Evolutionary conservation across 129 eudicot genomes (phyloP).

Genomic region (Oenanthe sinensis): DNA sequence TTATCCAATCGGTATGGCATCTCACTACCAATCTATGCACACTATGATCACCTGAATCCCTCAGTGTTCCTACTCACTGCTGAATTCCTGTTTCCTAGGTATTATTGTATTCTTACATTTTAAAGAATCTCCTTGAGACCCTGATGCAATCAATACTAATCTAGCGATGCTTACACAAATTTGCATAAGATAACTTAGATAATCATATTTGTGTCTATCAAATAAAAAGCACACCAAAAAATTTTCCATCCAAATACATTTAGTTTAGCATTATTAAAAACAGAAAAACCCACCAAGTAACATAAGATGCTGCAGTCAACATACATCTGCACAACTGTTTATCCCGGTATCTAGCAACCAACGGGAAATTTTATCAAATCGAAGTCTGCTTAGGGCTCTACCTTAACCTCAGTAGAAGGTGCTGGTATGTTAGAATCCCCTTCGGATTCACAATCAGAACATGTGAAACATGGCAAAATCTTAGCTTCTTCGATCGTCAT

Average conservation of each 20-base stretch:
- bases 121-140: not conserved
- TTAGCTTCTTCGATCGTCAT: slow-evolving; percentile 93
- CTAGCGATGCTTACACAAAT: not conserved
- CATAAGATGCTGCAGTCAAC: slow-evolving; percentile 1
- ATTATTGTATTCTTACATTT: not conserved
- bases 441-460: slow-evolving; percentile 67
- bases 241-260: not conserved
- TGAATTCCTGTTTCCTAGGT: not conserved
- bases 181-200: not conserved
- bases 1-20: not conserved
- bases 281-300: slow-evolving; percentile 4
- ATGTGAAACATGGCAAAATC: slow-evolving; percentile 67
- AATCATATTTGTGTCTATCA: not conserved
- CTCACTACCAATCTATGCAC: not conserved
- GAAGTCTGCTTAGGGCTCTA: slow-evolving; percentile 16
- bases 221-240: not conserved
- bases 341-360: not conserved
- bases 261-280: not conserved
- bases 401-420: slow-evolving; percentile 53
- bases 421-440: slow-evolving; percentile 48
- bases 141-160: not conserved
- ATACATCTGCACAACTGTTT: not conserved
- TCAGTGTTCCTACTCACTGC: not conserved
- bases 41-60: not conserved
- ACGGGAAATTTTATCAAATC: not conserved